Evolutionary conservation across 1,139 yeast species (phyloP).

Genomic region (Petasospora rhodanensis): DNA sequence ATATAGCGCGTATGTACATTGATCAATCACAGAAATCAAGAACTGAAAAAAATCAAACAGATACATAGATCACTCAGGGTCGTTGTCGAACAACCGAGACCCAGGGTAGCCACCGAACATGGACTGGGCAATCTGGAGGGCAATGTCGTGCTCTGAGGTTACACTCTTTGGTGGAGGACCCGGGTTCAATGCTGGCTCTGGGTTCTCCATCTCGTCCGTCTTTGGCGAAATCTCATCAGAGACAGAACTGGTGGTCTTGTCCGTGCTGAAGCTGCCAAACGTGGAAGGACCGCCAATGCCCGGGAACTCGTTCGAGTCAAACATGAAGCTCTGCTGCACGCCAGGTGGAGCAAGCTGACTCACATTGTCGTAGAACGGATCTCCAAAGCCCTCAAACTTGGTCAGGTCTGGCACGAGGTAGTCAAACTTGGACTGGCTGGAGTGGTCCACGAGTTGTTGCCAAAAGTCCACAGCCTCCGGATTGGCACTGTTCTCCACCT

Average conservation of each 20-base stretch:
- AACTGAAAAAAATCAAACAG: background rate
- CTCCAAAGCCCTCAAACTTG: constrained; percentile 18
- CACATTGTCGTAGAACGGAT: constrained; percentile 21
- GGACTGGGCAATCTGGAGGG: constrained; percentile 23
- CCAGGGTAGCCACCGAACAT: constrained; percentile 21
- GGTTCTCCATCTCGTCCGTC: no score
- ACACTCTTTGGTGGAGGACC: background rate
- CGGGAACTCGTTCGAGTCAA: no score
- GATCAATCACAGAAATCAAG: background rate
- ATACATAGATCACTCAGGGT: background rate
- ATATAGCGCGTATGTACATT: no score
- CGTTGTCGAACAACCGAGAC: no score
- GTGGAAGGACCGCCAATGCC: no score
- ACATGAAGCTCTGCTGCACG: no score
- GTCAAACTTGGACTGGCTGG: constrained; percentile 20
- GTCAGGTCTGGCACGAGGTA: constrained; percentile 20
- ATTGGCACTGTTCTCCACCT: constrained; percentile 1
- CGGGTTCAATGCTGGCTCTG: constrained; percentile 1
- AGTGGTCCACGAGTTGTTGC: constrained; percentile 15
- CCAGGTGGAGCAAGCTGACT: constrained; percentile 1
- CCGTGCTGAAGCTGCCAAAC: constrained; percentile 8
- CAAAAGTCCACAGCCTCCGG: constrained; percentile 11
- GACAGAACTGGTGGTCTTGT: constrained; percentile 2
- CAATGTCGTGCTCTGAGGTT: constrained; percentile 18
- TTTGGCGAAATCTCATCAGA: constrained; percentile 22